Conservation (phyloP, 148 eudicot genomes). For the Nyssa sinensis region DNA sequence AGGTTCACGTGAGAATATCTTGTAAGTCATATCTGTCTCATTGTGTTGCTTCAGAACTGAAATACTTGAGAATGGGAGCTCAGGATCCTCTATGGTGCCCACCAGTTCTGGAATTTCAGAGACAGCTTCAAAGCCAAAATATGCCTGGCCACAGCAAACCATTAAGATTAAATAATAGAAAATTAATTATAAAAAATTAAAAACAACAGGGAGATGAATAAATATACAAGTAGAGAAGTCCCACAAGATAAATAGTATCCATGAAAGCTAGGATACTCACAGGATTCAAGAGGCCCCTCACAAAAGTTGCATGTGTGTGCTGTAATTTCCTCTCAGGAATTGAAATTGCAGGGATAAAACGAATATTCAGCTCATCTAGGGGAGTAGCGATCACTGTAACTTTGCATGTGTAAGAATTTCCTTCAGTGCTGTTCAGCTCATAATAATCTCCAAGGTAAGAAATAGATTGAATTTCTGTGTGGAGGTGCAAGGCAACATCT, state of each 20-base stretch:
- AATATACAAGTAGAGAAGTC: background rate
- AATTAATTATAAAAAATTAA: background rate
- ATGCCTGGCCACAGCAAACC: slow-evolving; percentile 46
- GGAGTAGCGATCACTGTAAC: slow-evolving; percentile 84
- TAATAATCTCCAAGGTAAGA: slow-evolving; percentile 61
- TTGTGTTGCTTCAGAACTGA: slow-evolving; percentile 68
- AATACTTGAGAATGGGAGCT: slow-evolving; percentile 78
- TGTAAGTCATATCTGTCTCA: slow-evolving; percentile 61
- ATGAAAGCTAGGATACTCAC: slow-evolving; percentile 42
- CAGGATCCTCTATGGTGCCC: slow-evolving; percentile 70
- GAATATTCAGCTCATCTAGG: slow-evolving; percentile 69
- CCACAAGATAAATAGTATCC: background rate
- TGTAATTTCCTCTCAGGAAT: slow-evolving; percentile 81
- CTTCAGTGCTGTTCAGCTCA: slow-evolving; percentile 71
- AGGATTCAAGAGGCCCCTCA: slow-evolving; percentile 83
- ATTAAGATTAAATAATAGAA: background rate
- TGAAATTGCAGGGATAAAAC: slow-evolving; percentile 55
- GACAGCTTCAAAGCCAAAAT: slow-evolving; percentile 59
- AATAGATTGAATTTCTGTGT: slow-evolving; percentile 73
- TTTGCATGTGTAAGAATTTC: slow-evolving; percentile 72
- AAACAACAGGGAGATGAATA: background rate
- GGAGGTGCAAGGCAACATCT: slow-evolving; percentile 63
- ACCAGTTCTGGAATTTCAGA: slow-evolving; percentile 70
- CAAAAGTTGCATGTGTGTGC: slow-evolving; percentile 84
- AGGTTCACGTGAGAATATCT: slow-evolving; percentile 80